phyloP scores from a whole-genome alignment of 345 rosid species.

The Pistacia vera region DNA sequence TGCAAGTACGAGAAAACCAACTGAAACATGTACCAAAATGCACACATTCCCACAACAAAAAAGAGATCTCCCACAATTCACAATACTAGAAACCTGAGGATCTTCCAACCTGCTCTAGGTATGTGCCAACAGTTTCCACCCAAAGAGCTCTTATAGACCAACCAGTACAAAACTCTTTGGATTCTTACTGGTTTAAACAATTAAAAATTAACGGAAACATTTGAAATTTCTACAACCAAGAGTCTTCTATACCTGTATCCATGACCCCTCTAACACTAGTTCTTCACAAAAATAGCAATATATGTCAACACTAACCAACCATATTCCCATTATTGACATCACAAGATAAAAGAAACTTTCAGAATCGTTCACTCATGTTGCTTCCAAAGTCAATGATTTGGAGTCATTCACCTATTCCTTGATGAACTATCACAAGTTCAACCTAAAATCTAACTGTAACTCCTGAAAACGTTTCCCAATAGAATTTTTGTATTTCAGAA shows the following conservation, averaged over 20 bases:
- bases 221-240: not conserved
- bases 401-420: not conserved
- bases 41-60: not conserved
- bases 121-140: not conserved
- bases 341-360: not conserved
- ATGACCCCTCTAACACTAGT: not conserved
- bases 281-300: not conserved
- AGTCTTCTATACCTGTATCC: not conserved
- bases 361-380: not conserved
- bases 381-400: not conserved
- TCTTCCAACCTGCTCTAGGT: not conserved
- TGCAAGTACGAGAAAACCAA: not conserved
- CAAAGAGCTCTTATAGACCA: not conserved
- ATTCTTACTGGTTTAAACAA: not conserved
- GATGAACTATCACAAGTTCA: not conserved
- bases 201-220: no score
- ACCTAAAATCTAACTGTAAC: not conserved
- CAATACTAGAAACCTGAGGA: not conserved
- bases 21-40: no score
- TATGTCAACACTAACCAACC: not conserved
- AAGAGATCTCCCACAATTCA: not conserved
- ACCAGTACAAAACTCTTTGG: not conserved
- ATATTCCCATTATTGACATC: not conserved
- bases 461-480: not conserved
- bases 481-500: slow-evolving; percentile 1